phyloP scores from a whole-genome alignment of 352 stramenopile species.

The Plasmopara muralis region DNA sequence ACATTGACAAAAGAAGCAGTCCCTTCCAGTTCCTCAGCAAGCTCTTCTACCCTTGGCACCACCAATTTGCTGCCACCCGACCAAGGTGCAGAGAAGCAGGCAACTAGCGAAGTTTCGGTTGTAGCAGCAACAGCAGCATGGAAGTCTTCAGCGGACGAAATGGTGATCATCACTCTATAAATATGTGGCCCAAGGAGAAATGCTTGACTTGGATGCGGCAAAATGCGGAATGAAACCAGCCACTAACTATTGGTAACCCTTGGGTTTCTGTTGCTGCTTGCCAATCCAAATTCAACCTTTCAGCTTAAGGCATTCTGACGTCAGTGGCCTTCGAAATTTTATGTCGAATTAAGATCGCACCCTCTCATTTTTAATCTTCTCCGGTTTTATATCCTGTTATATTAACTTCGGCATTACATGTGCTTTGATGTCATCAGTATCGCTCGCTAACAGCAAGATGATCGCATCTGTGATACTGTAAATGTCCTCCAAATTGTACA shows the following conservation, averaged over 20 bases:
- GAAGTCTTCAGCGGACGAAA: constrained; percentile 39
- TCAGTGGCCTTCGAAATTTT: constrained; percentile 20
- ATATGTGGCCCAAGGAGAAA: not conserved
- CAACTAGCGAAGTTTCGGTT: constrained; percentile 33
- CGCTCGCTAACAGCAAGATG: too few relatives aligned
- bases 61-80: constrained; percentile 64
- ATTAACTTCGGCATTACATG: too few relatives aligned
- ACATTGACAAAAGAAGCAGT: constrained; percentile 40
- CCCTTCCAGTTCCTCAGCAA: constrained; percentile 35
- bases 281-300: constrained; percentile 15
- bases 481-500: too few relatives aligned
- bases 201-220: constrained; percentile 13
- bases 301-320: constrained; percentile 10
- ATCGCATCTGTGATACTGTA: too few relatives aligned
- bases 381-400: too few relatives aligned
- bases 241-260: not conserved
- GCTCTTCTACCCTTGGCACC: constrained; percentile 38
- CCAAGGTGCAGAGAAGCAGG: constrained; percentile 56
- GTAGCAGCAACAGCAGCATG: constrained; percentile 23
- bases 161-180: constrained; percentile 24
- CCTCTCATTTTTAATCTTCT: too few relatives aligned
- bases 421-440: too few relatives aligned
- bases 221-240: constrained; percentile 27
- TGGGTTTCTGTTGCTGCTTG: constrained; percentile 7
- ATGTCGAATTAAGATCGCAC: not conserved